Percentiles rank a stretch among this genome's conserved stretches.
These are phyloP conservation scores for Neurospora crassa DNA, from an alignment of 2,329 filamentous ascomycete genomes.

Conservation along the genomic window DNA sequence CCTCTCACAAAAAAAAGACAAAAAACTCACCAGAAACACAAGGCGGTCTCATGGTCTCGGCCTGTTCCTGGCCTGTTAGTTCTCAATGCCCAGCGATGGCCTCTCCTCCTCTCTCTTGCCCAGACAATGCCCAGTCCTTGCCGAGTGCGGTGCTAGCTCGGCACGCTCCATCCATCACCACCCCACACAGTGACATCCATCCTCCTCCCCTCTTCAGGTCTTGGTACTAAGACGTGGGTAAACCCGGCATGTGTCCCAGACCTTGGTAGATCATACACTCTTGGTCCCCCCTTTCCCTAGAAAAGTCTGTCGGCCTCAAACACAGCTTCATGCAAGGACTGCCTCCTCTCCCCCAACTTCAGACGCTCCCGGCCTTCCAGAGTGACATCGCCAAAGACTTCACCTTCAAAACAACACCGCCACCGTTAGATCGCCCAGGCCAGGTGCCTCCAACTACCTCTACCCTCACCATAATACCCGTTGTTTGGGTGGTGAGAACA, in stretches of 20 bases:
- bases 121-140: not conserved
- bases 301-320: conserved; percentile 22
- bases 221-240: not conserved
- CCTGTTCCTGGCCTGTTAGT: not conserved
- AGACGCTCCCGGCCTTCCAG: not conserved
- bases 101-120: not conserved
- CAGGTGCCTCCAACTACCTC: not conserved
- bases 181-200: not conserved
- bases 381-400: not conserved
- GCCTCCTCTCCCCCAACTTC: not conserved
- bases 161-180: not conserved
- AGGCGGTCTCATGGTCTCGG: not conserved
- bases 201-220: conserved; percentile 1
- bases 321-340: not conserved
- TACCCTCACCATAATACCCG: not conserved
- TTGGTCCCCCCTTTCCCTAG: not conserved
- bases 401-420: not conserved
- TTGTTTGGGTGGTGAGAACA: not conserved
- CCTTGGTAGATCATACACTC: conserved; percentile 28
- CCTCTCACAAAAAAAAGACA: not conserved
- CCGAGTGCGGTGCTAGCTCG: not conserved
- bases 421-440: not conserved
- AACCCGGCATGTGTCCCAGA: conserved; percentile 24
- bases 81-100: not conserved
- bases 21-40: not conserved